Percentiles rank a stretch among this genome's conserved stretches.
phyloP scores from a whole-genome alignment of 495 filamentous ascomycete genomes.

The Penicillium canescens region DNA sequence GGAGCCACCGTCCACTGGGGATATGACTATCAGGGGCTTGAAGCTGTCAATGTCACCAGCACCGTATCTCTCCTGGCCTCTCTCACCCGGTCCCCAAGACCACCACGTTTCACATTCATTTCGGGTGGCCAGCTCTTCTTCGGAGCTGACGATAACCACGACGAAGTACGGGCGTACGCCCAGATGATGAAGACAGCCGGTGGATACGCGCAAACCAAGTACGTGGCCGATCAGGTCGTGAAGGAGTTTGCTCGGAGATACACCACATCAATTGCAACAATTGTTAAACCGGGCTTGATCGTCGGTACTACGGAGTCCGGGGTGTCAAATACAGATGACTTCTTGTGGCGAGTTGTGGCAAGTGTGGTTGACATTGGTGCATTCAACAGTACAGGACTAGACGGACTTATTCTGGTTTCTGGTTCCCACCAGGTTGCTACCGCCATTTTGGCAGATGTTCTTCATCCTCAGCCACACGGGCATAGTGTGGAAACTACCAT shows the following conservation, averaged over 20 bases:
- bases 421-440: not conserved
- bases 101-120: conserved; percentile 16
- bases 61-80: conserved; percentile 31
- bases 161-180: not conserved
- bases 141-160: not conserved
- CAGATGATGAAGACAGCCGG: not conserved
- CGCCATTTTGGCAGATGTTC: not conserved
- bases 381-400: conserved; percentile 2
- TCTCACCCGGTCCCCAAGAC: not conserved
- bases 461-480: not conserved
- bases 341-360: conserved; percentile 33
- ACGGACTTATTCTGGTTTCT: not conserved
- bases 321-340: conserved; percentile 26
- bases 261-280: not conserved
- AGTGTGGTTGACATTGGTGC: not conserved
- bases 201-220: conserved; percentile 31
- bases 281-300: conserved; percentile 32
- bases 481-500: not conserved
- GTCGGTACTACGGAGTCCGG: conserved; percentile 11
- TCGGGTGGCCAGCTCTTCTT: conserved; percentile 17
- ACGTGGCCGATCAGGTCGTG: conserved; percentile 26
- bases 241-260: conserved; percentile 3
- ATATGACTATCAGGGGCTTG: conserved; percentile 35
- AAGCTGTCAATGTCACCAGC: conserved; percentile 32
- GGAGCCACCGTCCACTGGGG: conserved; percentile 55